phyloP scores from a whole-genome alignment of 2,329 filamentous ascomycete species.

The Canariomyces notabilis region DNA sequence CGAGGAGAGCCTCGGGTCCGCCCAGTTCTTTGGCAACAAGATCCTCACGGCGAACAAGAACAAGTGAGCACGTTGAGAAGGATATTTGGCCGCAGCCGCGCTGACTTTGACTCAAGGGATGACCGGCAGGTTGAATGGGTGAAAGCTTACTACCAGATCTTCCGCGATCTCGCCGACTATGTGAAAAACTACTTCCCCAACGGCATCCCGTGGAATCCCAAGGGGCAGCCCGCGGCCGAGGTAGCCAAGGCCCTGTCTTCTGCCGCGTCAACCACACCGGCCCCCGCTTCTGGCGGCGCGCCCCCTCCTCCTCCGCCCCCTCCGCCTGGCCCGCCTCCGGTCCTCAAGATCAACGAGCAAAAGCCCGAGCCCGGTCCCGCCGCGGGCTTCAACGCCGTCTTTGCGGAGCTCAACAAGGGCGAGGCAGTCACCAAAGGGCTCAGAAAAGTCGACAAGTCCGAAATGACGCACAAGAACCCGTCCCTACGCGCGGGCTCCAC shows the following conservation, averaged over 20 bases:
- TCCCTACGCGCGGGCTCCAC: slow-evolving; percentile 68
- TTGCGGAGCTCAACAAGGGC: slow-evolving; percentile 85
- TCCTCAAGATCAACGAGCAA: slow-evolving; percentile 53
- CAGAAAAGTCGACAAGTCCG: slow-evolving; percentile 86
- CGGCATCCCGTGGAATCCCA: slow-evolving; percentile 82
- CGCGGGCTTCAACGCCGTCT: slow-evolving; percentile 77
- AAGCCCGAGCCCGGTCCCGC: slow-evolving; percentile 41
- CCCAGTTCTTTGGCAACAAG: slow-evolving; percentile 92
- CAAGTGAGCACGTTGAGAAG: slow-evolving; percentile 35
- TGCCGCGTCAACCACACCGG: slow-evolving; percentile 45
- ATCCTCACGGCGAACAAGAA: slow-evolving; percentile 88
- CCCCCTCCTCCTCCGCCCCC: slow-evolving; percentile 65
- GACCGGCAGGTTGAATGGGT: slow-evolving; percentile 85
- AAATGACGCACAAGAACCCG: slow-evolving; percentile 99
- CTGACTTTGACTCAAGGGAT: slow-evolving; percentile 22
- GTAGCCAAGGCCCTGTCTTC: slow-evolving; percentile 54
- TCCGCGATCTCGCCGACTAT: slow-evolving; percentile 77
- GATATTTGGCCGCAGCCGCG: neutral
- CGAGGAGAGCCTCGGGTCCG: slow-evolving; percentile 73
- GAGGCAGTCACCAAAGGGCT: slow-evolving; percentile 81
- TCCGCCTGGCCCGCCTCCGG: slow-evolving; percentile 63
- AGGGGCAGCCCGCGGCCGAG: slow-evolving; percentile 68
- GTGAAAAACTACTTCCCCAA: slow-evolving; percentile 75
- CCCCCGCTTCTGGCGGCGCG: slow-evolving; percentile 48
- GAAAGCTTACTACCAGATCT: slow-evolving; percentile 85